phyloP scores from a whole-genome alignment of 441 rosid species.

The Aleurites moluccanus region DNA sequence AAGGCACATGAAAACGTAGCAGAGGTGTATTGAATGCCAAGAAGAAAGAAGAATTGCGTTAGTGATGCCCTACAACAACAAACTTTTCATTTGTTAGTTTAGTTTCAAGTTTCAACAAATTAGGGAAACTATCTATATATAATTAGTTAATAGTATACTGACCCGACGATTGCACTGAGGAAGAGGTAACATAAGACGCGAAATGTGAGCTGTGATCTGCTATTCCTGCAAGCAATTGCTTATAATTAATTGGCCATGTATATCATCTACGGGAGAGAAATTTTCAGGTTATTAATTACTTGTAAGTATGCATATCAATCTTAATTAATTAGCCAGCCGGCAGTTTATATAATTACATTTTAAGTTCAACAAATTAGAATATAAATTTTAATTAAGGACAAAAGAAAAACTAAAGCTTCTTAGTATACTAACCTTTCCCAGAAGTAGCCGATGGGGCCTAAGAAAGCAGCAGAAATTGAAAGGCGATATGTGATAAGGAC shows the following conservation, averaged over 20 bases:
- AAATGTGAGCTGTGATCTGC: conserved; percentile 55
- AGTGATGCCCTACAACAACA: conserved; percentile 46
- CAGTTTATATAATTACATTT: too few species aligned
- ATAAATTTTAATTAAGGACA: not conserved
- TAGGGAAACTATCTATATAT: too few species aligned
- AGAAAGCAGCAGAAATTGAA: conserved; percentile 46
- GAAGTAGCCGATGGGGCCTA: conserved; percentile 56
- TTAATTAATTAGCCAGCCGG: not conserved
- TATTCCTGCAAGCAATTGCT: conserved; percentile 42
- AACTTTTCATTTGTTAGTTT: not conserved
- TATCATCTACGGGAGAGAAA: too few species aligned
- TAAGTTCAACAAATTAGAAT: too few species aligned
- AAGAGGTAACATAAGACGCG: conserved; percentile 53
- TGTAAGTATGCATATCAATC: too few species aligned
- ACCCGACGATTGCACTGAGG: conserved; percentile 62
- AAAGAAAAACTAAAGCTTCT: conserved; percentile 1
- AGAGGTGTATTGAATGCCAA: conserved; percentile 66
- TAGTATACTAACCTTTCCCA: conserved; percentile 42
- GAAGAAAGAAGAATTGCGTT: conserved; percentile 57
- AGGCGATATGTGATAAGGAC: conserved; percentile 63
- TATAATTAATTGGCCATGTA: too few species aligned
- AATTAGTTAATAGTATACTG: conserved; percentile 15
- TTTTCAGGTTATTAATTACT: too few species aligned
- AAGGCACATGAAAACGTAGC: conserved; percentile 65
- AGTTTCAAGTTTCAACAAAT: too few species aligned